phyloP scores from a whole-genome alignment of 441 rosid species.

The Isatis lusitanica region DNA sequence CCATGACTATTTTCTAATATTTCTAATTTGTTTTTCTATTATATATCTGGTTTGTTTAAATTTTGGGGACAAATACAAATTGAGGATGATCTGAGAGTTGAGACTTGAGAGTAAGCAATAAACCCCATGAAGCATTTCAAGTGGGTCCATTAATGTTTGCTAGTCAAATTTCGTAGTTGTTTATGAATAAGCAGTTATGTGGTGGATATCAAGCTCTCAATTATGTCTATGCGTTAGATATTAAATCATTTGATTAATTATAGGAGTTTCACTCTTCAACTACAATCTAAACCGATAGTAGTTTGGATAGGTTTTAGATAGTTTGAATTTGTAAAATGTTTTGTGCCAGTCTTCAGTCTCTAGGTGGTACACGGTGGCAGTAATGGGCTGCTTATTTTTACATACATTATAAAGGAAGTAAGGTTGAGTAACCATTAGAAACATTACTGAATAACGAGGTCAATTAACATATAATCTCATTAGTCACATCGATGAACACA shows the following conservation, averaged over 20 bases:
- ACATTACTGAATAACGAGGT: neutral
- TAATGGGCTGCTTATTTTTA: neutral
- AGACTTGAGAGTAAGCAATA: neutral
- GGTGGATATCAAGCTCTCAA: constrained; percentile 15
- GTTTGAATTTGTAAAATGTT: neutral
- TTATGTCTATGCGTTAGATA: constrained; percentile 9
- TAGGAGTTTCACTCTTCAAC: constrained; percentile 11
- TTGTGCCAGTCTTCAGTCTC: constrained; percentile 4
- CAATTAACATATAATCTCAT: neutral
- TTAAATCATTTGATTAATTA: constrained; percentile 20
- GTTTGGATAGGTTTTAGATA: neutral
- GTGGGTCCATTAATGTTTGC: constrained; percentile 31
- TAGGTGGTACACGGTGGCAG: neutral
- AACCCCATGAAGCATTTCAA: constrained; percentile 25
- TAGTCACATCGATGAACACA: too few relatives aligned
- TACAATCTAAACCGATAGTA: constrained; percentile 7
- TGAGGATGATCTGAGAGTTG: constrained; percentile 17
- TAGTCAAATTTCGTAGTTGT: constrained; percentile 20
- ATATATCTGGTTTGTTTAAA: constrained; percentile 23
- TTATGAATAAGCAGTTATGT: constrained; percentile 16
- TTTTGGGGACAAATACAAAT: constrained; percentile 23
- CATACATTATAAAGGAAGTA: neutral
- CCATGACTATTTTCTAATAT: constrained; percentile 19
- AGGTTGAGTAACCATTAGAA: neutral
- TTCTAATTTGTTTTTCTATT: neutral